Evolutionary conservation across 2,329 filamentous ascomycete genomes (phyloP).

Genomic region (Hymenoscyphus albidus): DNA sequence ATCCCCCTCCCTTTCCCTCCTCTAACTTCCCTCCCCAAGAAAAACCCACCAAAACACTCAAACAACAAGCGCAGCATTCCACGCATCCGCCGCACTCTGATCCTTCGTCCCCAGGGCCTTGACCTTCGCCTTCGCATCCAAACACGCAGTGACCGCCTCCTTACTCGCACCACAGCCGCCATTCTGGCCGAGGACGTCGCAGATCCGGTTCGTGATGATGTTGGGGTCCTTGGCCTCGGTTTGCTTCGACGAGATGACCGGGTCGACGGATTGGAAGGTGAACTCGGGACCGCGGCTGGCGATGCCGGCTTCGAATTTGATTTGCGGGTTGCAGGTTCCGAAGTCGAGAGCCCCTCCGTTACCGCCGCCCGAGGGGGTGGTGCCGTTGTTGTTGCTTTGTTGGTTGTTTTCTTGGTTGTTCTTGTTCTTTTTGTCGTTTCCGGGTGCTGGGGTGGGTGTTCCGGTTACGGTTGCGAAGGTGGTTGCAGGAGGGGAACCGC

Average conservation of each 20-base stretch:
- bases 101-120: conserved; percentile 47
- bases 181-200: conserved; percentile 64
- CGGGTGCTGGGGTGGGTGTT: neutral
- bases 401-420: conserved; percentile 19
- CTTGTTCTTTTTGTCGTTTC: conserved; percentile 15
- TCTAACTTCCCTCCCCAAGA: too few species aligned
- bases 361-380: conserved; percentile 12
- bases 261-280: conserved; percentile 65
- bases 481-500: neutral
- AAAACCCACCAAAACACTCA: too few species aligned
- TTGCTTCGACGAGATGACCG: conserved; percentile 57
- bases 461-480: conserved; percentile 23
- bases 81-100: conserved; percentile 46
- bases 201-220: conserved; percentile 71
- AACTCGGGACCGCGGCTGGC: conserved; percentile 53
- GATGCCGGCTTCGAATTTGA: conserved; percentile 54
- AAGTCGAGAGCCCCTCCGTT: conserved; percentile 40
- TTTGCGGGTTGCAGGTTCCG: conserved; percentile 46
- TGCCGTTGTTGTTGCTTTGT: conserved; percentile 22
- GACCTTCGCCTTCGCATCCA: conserved; percentile 49
- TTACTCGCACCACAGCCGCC: conserved; percentile 54
- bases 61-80: conserved; percentile 37
- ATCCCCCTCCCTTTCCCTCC: too few species aligned
- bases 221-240: conserved; percentile 66
- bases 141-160: conserved; percentile 42